A percentile compares a stretch with the other conserved stretches of the same genome.
Evolutionary conservation across 257 asterid genomes (phyloP).

Genomic region (Cruciata laevipes): DNA sequence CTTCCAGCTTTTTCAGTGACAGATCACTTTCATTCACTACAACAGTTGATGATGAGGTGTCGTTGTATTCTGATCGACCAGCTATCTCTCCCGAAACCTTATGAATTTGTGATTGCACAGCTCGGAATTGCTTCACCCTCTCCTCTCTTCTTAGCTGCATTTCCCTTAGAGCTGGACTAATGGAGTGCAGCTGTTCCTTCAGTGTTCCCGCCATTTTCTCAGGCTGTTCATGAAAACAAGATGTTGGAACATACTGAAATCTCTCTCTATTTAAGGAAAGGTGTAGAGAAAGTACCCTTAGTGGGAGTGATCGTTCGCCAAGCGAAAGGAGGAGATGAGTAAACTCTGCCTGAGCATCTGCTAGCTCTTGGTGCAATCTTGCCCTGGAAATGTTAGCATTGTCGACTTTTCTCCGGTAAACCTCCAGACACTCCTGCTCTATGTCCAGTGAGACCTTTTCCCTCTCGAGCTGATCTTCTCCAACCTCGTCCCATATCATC

Average conservation of each 20-base stretch:
- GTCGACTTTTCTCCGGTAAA: slow-evolving; percentile 85
- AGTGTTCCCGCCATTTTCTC: slow-evolving; percentile 89
- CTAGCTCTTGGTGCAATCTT: slow-evolving; percentile 79
- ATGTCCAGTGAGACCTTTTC: slow-evolving; percentile 69
- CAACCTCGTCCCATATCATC: slow-evolving; percentile 99
- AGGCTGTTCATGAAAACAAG: slow-evolving; percentile 42
- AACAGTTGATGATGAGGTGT: slow-evolving; percentile 41
- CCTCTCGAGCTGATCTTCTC: slow-evolving; percentile 67
- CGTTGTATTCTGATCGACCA: slow-evolving; percentile 66
- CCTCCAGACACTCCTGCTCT: slow-evolving; percentile 94
- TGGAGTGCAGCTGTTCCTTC: slow-evolving; percentile 73
- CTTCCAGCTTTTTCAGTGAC: slow-evolving; percentile 74
- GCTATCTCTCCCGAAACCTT: slow-evolving; percentile 84
- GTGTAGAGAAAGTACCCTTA: slow-evolving; percentile 43
- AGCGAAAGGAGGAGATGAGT: slow-evolving; percentile 84
- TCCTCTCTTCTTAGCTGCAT: slow-evolving; percentile 84
- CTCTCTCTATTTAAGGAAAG: not conserved
- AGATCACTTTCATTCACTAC: slow-evolving; percentile 66
- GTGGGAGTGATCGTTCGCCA: slow-evolving; percentile 93
- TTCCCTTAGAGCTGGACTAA: slow-evolving; percentile 78
- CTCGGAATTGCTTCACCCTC: slow-evolving; percentile 70
- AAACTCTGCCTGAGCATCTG: slow-evolving; percentile 87
- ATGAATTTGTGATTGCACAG: slow-evolving; percentile 71
- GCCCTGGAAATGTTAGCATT: slow-evolving; percentile 82
- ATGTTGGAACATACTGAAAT: not conserved